Percentiles rank a stretch among this genome's conserved stretches.
Conservation (phyloP, 2,329 filamentous ascomycete species). For the Colletotrichum sp. region DNA sequence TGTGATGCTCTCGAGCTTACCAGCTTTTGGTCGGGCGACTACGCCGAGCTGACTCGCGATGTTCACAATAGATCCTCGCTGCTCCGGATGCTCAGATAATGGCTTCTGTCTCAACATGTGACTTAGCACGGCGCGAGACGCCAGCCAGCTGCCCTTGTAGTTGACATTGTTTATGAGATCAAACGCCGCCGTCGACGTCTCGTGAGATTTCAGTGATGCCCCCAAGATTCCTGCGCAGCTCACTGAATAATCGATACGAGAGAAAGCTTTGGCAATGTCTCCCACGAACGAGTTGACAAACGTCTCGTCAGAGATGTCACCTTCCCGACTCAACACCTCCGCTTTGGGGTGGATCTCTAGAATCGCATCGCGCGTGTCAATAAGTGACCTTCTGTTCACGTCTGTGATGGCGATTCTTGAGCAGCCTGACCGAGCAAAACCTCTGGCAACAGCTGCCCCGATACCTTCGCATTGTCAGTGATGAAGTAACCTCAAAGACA, state of each 20-base stretch:
- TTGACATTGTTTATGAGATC: slow-evolving; percentile 61
- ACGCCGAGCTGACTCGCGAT: slow-evolving; percentile 58
- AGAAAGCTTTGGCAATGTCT: slow-evolving; percentile 38
- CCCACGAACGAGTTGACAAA: slow-evolving; percentile 45
- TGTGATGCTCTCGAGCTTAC: slow-evolving; percentile 32
- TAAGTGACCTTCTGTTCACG: slow-evolving; percentile 45
- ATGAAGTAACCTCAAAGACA: background rate
- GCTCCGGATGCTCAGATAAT: slow-evolving; percentile 41
- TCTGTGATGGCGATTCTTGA: slow-evolving; percentile 59
- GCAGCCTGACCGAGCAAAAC: slow-evolving; percentile 56
- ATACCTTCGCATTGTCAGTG: slow-evolving; percentile 47
- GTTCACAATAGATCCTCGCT: slow-evolving; percentile 55
- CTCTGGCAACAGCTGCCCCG: slow-evolving; percentile 56
- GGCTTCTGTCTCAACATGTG: slow-evolving; percentile 52
- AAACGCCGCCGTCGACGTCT: slow-evolving; percentile 53
- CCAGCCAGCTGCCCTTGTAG: slow-evolving; percentile 56
- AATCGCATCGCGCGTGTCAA: slow-evolving; percentile 38
- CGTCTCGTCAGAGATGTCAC: slow-evolving; percentile 52
- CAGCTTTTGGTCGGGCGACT: slow-evolving; percentile 49
- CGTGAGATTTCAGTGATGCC: slow-evolving; percentile 43
- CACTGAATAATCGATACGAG: slow-evolving; percentile 60
- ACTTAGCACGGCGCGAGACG: slow-evolving; percentile 45
- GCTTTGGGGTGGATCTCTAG: slow-evolving; percentile 35
- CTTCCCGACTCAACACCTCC: slow-evolving; percentile 37
- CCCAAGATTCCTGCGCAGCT: slow-evolving; percentile 61